phyloP scores from a whole-genome alignment of 2,329 filamentous ascomycete genomes.

The Diplodia mutila region DNA sequence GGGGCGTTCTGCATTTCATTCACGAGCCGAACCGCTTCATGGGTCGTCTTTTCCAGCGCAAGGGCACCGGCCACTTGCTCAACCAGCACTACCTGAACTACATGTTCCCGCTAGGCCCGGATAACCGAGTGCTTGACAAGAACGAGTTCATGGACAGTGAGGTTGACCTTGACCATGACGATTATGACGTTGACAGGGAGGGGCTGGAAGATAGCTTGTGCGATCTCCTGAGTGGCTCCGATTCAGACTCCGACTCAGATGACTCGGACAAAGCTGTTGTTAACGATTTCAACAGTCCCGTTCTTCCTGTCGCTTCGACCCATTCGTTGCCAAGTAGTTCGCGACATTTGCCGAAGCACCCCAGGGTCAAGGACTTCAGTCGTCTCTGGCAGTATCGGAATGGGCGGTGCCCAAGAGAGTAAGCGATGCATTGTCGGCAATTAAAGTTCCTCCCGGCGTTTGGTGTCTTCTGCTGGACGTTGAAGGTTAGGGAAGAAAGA shows the following conservation, averaged over 20 bases:
- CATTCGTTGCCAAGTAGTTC: slow-evolving; percentile 21
- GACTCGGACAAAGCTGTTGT: slow-evolving; percentile 26
- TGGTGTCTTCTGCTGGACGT: not conserved
- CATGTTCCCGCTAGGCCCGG: slow-evolving; percentile 60
- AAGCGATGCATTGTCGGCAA: not conserved
- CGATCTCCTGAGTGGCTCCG: slow-evolving; percentile 6
- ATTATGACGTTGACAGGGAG: slow-evolving; percentile 19
- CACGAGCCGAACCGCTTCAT: slow-evolving; percentile 55
- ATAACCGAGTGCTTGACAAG: slow-evolving; percentile 53
- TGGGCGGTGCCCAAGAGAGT: slow-evolving; percentile 27
- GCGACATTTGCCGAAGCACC: not conserved
- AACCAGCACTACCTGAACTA: slow-evolving; percentile 65
- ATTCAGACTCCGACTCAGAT: slow-evolving; percentile 11
- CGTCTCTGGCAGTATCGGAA: slow-evolving; percentile 32
- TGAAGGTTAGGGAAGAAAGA: not conserved
- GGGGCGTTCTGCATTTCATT: slow-evolving; percentile 73
- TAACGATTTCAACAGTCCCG: slow-evolving; percentile 28
- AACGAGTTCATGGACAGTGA: slow-evolving; percentile 66
- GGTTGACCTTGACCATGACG: slow-evolving; percentile 4
- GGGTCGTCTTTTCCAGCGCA: slow-evolving; percentile 53
- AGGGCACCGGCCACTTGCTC: slow-evolving; percentile 42
- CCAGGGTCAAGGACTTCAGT: slow-evolving; percentile 31
- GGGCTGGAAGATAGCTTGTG: slow-evolving; percentile 19
- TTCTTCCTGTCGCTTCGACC: slow-evolving; percentile 15
- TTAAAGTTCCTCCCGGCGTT: not conserved